Conservation (phyloP, 306 rosid species). For the Gillenia trifoliata region DNA sequence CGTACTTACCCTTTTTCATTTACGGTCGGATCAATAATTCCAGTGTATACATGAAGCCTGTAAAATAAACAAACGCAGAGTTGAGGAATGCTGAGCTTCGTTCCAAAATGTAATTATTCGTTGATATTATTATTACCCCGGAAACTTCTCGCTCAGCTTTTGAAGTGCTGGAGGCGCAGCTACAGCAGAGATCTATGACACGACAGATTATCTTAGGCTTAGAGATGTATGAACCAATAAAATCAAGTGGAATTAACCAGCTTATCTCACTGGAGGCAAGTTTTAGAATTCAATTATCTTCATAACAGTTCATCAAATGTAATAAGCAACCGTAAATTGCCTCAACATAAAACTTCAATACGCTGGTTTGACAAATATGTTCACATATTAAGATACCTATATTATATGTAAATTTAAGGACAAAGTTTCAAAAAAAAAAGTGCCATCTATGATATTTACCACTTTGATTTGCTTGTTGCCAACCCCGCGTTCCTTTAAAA, state of each 20-base stretch:
- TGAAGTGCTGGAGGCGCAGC: slow-evolving; percentile 94
- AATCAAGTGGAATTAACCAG: not conserved
- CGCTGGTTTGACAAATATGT: not conserved
- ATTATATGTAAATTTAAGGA: not conserved
- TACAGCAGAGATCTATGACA: slow-evolving; percentile 80
- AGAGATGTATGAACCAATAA: not conserved
- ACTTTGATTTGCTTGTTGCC: slow-evolving; percentile 76
- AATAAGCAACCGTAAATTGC: not conserved
- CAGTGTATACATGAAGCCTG: slow-evolving; percentile 86
- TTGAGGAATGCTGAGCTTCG: not conserved
- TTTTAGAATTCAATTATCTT: not conserved
- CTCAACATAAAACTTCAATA: not conserved
- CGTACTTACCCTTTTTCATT: slow-evolving; percentile 77
- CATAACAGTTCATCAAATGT: not conserved
- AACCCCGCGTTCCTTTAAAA: slow-evolving; percentile 72
- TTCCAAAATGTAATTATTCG: slow-evolving; percentile 10
- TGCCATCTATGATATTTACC: slow-evolving; percentile 36
- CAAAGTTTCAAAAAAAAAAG: not conserved
- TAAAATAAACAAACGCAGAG: slow-evolving; percentile 16
- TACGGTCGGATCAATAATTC: slow-evolving; percentile 78
- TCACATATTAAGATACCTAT: not conserved
- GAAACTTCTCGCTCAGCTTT: slow-evolving; percentile 86
- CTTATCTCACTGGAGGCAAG: not conserved
- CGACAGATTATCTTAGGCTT: not conserved
- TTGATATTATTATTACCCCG: slow-evolving; percentile 54